phyloP scores from a whole-genome alignment of 2,329 filamentous ascomycete genomes.

The Torrubiellomyces zombiae region DNA sequence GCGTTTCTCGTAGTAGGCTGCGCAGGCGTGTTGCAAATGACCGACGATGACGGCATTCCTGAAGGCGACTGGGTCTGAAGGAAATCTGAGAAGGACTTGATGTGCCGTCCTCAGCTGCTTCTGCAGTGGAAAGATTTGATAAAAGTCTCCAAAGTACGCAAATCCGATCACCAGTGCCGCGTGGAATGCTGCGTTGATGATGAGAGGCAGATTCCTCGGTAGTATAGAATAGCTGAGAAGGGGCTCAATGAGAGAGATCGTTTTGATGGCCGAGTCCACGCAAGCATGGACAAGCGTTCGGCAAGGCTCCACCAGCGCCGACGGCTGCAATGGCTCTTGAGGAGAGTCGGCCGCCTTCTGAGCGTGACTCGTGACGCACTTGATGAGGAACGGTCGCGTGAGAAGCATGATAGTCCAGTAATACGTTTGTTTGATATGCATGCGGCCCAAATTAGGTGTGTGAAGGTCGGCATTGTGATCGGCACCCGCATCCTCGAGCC shows the following conservation, averaged over 20 bases:
- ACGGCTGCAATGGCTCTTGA: background rate
- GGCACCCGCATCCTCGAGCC: no score
- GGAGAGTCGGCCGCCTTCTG: conserved; percentile 2
- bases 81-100: conserved; percentile 7
- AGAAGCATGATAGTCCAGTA: conserved; percentile 19
- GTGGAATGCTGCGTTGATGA: conserved; percentile 25
- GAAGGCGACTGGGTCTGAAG: conserved; percentile 9
- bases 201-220: conserved; percentile 21
- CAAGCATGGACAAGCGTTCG: conserved; percentile 11
- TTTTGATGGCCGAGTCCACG: conserved; percentile 13
- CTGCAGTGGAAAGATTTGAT: conserved; percentile 11
- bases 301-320: conserved; percentile 1
- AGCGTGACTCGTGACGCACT: conserved; percentile 9
- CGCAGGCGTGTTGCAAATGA: conserved; percentile 10
- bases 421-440: conserved; percentile 14
- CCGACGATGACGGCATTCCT: conserved; percentile 9
- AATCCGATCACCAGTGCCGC: conserved; percentile 23
- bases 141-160: conserved; percentile 24
- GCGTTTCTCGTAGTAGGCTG: conserved; percentile 8
- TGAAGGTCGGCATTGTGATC: background rate
- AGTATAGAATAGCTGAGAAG: conserved; percentile 14
- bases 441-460: conserved; percentile 2
- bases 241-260: conserved; percentile 19
- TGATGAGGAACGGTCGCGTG: conserved; percentile 14
- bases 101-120: conserved; percentile 8